A percentile compares a stretch with the other conserved stretches of the same genome.
Conservation (phyloP, 2,329 filamentous ascomycete genomes). For the Stemphylium vesicarium region DNA sequence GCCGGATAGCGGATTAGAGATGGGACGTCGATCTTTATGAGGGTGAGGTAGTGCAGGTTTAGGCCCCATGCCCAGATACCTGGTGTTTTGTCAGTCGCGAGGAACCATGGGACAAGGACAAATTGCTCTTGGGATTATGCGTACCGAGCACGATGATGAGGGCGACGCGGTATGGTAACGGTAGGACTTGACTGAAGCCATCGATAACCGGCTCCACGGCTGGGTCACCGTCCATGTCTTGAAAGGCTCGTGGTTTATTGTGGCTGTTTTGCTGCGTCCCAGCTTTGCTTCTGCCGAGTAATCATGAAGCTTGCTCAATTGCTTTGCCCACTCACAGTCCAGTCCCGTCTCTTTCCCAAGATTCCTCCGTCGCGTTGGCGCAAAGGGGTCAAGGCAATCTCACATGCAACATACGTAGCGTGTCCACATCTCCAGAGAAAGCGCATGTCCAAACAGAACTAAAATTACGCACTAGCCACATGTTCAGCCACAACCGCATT, state of each 20-base stretch:
- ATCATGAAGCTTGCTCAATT: slow-evolving; percentile 22
- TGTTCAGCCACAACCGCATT: slow-evolving; percentile 7
- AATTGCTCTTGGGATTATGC: slow-evolving; percentile 21
- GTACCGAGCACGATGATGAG: slow-evolving; percentile 84
- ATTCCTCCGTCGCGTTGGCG: slow-evolving; percentile 10
- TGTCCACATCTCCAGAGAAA: slow-evolving; percentile 38
- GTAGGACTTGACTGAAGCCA: slow-evolving; percentile 84
- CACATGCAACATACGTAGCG: slow-evolving; percentile 26
- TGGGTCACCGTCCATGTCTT: slow-evolving; percentile 73
- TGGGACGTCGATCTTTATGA: slow-evolving; percentile 84
- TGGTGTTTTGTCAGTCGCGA: slow-evolving; percentile 45
- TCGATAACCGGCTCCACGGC: slow-evolving; percentile 74
- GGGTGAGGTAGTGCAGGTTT: slow-evolving; percentile 86
- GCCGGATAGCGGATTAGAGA: slow-evolving; percentile 84
- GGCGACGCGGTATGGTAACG: slow-evolving; percentile 87
- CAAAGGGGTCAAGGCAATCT: slow-evolving; percentile 25
- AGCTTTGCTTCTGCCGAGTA: slow-evolving; percentile 20
- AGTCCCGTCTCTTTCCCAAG: slow-evolving; percentile 8
- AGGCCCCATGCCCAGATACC: slow-evolving; percentile 94
- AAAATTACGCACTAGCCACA: slow-evolving; percentile 22
- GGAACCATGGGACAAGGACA: background rate
- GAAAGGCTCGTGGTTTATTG: slow-evolving; percentile 25
- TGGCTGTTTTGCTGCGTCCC: slow-evolving; percentile 30
- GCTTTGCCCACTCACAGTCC: slow-evolving; percentile 5
- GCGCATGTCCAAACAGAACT: slow-evolving; percentile 18